Evolutionary conservation across 192 early-diverging fungal genomes (phyloP).

Genomic region (Coemansia sp.): DNA sequence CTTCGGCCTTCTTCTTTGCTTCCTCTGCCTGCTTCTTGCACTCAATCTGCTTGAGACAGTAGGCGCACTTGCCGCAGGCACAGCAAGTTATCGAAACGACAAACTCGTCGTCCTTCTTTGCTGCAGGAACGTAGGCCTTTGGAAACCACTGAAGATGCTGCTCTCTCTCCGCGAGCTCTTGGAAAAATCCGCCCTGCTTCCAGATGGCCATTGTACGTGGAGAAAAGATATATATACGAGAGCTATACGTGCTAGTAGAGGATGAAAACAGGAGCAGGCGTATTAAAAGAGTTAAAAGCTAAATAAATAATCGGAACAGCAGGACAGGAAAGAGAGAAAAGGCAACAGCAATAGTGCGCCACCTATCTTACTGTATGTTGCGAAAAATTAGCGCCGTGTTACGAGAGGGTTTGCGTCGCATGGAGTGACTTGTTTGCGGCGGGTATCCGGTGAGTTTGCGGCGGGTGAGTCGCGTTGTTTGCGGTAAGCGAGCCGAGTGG

Average conservation of each 20-base stretch:
- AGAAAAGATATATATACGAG: background rate
- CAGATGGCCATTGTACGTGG: constrained; percentile 41
- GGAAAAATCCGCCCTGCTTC: constrained; percentile 56
- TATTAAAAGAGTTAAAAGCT: background rate
- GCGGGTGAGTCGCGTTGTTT: no score
- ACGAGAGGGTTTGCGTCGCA: no score
- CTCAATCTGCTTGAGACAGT: constrained; percentile 15
- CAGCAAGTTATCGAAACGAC: constrained; percentile 43
- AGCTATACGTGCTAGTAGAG: constrained; percentile 1
- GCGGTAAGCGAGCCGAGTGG: no score
- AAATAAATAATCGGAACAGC: background rate
- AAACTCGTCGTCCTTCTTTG: constrained; percentile 42
- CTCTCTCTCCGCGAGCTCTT: constrained; percentile 54
- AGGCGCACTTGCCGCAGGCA: constrained; percentile 42
- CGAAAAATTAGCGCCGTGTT: no score
- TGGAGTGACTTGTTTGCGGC: no score
- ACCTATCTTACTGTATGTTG: no score
- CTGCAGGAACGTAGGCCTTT: constrained; percentile 51
- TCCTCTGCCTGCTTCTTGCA: constrained; percentile 13
- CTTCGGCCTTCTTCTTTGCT: constrained; percentile 14
- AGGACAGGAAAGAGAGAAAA: background rate
- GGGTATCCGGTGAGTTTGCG: no score
- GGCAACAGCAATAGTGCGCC: background rate
- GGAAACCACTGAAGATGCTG: constrained; percentile 56
- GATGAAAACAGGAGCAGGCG: background rate